A percentile compares a stretch with the other conserved stretches of the same genome.
Conservation (phyloP, 2,329 filamentous ascomycete genomes). For the Penicillium olsonii region DNA sequence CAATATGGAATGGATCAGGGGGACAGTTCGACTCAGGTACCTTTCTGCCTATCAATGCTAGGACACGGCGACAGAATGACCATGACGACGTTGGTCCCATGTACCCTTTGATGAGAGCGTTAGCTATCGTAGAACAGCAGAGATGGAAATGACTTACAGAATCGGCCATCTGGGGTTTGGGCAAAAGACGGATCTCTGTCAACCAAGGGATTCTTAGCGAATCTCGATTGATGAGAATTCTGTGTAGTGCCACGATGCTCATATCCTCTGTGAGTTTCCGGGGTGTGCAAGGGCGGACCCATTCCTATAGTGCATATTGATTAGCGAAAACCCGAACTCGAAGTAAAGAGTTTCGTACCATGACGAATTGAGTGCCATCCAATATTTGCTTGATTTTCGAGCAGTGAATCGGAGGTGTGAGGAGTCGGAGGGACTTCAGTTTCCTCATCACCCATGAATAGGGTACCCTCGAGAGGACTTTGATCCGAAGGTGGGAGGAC, state of each 20-base stretch:
- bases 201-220: conserved; percentile 31
- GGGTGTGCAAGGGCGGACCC: neutral
- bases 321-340: neutral
- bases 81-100: conserved; percentile 41
- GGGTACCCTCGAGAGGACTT: neutral
- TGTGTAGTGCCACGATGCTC: conserved; percentile 10
- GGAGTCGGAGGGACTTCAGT: neutral
- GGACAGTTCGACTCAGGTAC: conserved; percentile 34
- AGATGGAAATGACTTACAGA: conserved; percentile 24
- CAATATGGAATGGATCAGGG: conserved; percentile 35
- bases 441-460: neutral
- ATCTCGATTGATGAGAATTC: conserved; percentile 18
- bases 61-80: conserved; percentile 39
- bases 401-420: neutral
- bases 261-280: conserved; percentile 4
- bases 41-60: conserved; percentile 34
- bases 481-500: neutral
- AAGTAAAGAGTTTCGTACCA: neutral
- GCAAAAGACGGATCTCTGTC: conserved; percentile 37
- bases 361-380: neutral
- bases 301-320: neutral
- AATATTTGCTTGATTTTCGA: neutral
- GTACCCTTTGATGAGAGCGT: conserved; percentile 27
- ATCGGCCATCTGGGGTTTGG: conserved; percentile 30
- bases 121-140: neutral